Conservation (phyloP, 805 yeast species). For the Metschnikowia picachoensis region DNA sequence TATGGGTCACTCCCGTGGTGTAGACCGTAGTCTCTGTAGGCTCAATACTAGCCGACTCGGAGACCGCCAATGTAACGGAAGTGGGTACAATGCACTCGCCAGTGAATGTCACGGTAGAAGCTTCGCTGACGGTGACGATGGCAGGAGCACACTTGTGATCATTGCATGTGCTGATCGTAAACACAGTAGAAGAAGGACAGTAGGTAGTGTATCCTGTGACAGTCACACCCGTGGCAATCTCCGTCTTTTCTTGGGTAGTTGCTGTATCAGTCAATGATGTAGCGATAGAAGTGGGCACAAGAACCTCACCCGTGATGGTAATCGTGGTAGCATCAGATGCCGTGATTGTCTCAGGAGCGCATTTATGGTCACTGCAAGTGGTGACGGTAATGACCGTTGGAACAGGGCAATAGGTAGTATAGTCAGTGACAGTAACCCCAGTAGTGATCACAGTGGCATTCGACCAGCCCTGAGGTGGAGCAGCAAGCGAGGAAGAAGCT, state of each 20-base stretch:
- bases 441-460: constrained; percentile 17
- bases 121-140: constrained; percentile 25
- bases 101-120: constrained; percentile 32
- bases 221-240: constrained; percentile 3
- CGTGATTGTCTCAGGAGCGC: constrained; percentile 25
- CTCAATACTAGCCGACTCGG: constrained; percentile 13
- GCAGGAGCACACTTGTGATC: constrained; percentile 26
- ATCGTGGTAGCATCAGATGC: constrained; percentile 31
- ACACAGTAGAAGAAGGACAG: constrained; percentile 22
- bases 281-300: constrained; percentile 20
- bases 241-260: constrained; percentile 17
- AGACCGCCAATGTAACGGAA: constrained; percentile 22
- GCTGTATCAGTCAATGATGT: neutral
- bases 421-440: constrained; percentile 30
- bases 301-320: constrained; percentile 31
- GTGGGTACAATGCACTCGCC: constrained; percentile 28
- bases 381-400: constrained; percentile 32
- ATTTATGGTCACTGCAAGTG: constrained; percentile 26
- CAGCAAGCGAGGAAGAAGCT: constrained; percentile 22
- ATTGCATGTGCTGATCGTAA: constrained; percentile 33
- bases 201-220: constrained; percentile 2
- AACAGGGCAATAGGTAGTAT: constrained; percentile 37
- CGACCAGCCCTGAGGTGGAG: neutral
- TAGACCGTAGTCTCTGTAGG: constrained; percentile 16
- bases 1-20: constrained; percentile 2